phyloP scores from a whole-genome alignment of 164 flowering plant genomes.

The Magnolia officinalis region DNA sequence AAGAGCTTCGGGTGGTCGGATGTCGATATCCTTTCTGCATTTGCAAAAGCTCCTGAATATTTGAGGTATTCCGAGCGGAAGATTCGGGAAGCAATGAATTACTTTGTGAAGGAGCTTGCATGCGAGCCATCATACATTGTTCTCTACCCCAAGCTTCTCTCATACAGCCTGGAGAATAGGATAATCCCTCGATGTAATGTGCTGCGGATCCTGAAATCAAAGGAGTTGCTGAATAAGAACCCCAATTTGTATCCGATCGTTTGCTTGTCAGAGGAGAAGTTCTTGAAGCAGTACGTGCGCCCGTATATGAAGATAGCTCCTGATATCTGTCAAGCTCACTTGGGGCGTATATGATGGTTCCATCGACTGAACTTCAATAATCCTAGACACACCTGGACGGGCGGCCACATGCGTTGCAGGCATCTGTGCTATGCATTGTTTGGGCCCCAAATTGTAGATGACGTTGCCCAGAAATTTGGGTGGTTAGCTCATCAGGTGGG shows the following conservation, averaged over 20 bases:
- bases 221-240: constrained; percentile 3
- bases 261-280: constrained; percentile 6
- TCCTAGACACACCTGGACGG: too few species aligned
- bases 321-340: constrained; percentile 16
- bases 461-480: too few species aligned
- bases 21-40: constrained; percentile 5
- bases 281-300: constrained; percentile 8
- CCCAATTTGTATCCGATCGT: not conserved
- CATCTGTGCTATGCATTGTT: too few species aligned
- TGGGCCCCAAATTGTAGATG: too few species aligned
- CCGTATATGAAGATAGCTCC: constrained; percentile 13
- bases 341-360: not conserved
- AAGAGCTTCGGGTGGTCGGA: constrained; percentile 28
- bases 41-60: not conserved
- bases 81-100: constrained; percentile 5
- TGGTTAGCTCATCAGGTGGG: too few species aligned
- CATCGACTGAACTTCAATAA: too few species aligned
- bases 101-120: constrained; percentile 17
- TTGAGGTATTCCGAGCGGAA: constrained; percentile 4
- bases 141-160: constrained; percentile 7
- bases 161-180: constrained; percentile 20
- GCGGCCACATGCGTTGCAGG: too few species aligned
- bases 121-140: constrained; percentile 14
- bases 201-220: constrained; percentile 9
- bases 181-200: constrained; percentile 8